Conservation (phyloP, 208 protist genomes). For the Trypanosomatidae sp. region DNA sequence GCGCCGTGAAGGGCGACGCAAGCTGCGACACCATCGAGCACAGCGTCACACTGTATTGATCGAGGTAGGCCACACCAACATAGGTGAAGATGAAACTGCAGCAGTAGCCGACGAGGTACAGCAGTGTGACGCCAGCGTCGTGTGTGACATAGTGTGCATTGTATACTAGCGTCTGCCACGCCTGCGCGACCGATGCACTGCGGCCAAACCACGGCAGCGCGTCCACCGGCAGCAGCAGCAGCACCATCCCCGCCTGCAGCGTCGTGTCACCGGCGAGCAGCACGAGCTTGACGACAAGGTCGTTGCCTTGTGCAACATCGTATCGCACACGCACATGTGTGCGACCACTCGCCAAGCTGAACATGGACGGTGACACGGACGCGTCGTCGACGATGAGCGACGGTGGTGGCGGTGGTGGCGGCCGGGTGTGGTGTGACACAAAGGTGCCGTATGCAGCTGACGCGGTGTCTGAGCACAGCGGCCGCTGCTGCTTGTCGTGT, state of each 20-base stretch:
- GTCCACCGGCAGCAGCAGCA: conserved; percentile 30
- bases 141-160: conserved; percentile 4
- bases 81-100: conserved; percentile 32
- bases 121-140: conserved; percentile 15
- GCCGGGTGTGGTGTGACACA: no score
- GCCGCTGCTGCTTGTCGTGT: no score
- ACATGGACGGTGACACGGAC: not conserved
- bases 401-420: no score
- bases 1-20: conserved; percentile 25
- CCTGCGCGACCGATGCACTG: conserved; percentile 14
- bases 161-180: conserved; percentile 11
- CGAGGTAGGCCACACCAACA: conserved; percentile 32
- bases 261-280: conserved; percentile 30
- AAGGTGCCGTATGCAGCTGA: no score
- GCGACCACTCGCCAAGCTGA: not conserved
- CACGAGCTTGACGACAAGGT: conserved; percentile 37
- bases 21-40: conserved; percentile 53
- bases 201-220: conserved; percentile 38
- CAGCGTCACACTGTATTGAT: conserved; percentile 52
- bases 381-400: no score
- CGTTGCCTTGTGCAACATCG: conserved; percentile 13
- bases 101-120: conserved; percentile 27
- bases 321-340: not conserved
- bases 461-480: no score
- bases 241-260: conserved; percentile 14